Evolutionary conservation across 2,329 filamentous ascomycete species (phyloP).

Genomic region (Fusarium pininemorale): DNA sequence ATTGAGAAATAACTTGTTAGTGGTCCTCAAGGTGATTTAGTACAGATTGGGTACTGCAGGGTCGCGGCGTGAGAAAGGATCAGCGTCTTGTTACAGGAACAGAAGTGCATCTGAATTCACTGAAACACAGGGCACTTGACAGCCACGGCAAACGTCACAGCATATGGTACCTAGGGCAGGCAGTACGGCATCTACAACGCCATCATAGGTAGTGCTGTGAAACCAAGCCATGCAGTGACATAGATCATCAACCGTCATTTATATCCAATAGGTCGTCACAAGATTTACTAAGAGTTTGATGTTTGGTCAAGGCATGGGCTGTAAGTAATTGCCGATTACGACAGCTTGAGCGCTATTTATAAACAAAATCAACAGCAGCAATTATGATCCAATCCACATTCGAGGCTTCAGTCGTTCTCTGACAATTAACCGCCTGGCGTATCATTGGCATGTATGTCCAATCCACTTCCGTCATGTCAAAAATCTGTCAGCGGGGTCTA

Average conservation of each 20-base stretch:
- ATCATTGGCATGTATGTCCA: slow-evolving; percentile 6
- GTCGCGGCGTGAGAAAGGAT: slow-evolving; percentile 12
- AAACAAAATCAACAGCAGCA: not conserved
- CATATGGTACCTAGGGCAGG: too few species aligned
- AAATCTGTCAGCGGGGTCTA: slow-evolving; percentile 35
- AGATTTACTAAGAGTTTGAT: not conserved
- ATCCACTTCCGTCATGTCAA: slow-evolving; percentile 41
- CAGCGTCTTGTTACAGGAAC: not conserved
- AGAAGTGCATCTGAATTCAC: not conserved
- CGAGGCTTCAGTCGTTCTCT: not conserved
- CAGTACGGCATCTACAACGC: not conserved
- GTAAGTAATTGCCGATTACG: not conserved
- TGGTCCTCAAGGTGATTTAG: not conserved
- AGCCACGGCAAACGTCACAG: not conserved
- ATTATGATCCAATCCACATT: not conserved
- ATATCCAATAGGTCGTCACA: not conserved
- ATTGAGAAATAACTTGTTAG: not conserved
- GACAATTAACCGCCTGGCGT: slow-evolving; percentile 14
- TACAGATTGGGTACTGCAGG: slow-evolving; percentile 2
- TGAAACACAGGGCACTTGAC: not conserved
- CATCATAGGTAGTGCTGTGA: not conserved
- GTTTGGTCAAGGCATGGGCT: not conserved
- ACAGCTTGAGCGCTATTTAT: not conserved
- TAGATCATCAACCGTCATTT: not conserved
- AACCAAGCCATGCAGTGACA: not conserved